phyloP scores from a whole-genome alignment of 257 asterid species.

The Knoxia roxburghii region DNA sequence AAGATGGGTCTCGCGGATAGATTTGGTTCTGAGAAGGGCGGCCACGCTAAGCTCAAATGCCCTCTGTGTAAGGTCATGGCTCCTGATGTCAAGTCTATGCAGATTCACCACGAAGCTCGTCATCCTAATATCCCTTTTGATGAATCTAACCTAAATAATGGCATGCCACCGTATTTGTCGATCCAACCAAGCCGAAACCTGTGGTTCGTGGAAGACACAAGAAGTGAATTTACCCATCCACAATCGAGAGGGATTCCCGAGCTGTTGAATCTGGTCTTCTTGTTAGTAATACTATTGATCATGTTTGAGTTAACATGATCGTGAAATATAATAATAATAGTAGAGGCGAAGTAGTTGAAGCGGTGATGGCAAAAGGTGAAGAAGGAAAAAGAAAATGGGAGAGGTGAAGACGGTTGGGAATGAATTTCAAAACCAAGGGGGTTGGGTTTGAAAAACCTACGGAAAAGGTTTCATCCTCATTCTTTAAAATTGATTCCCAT shows the following conservation, averaged over 20 bases:
- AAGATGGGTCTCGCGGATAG: slow-evolving; percentile 73
- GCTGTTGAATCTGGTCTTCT: background rate
- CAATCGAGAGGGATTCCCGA: background rate
- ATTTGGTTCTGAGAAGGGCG: slow-evolving; percentile 62
- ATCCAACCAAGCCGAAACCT: slow-evolving; percentile 54
- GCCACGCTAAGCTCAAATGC: slow-evolving; percentile 84
- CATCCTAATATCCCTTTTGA: slow-evolving; percentile 83
- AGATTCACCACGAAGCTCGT: slow-evolving; percentile 83
- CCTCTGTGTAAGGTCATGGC: slow-evolving; percentile 79
- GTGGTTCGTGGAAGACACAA: slow-evolving; percentile 82
- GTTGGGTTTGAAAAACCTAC: too few species aligned
- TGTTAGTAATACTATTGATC: background rate
- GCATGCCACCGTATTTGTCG: slow-evolving; percentile 33
- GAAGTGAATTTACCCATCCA: slow-evolving; percentile 34
- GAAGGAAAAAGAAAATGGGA: too few species aligned
- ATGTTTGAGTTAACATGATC: background rate
- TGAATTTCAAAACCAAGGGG: too few species aligned
- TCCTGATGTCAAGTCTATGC: slow-evolving; percentile 81
- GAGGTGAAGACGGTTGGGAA: too few species aligned
- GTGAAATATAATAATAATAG: background rate
- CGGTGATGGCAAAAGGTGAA: too few species aligned
- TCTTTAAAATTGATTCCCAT: too few species aligned
- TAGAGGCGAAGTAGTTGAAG: too few species aligned
- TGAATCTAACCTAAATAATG: slow-evolving; percentile 53
- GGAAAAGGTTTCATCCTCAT: too few species aligned